A percentile compares a stretch with the other conserved stretches of the same genome.
phyloP scores from a whole-genome alignment of 2,329 filamentous ascomycete genomes.

The Colletotrichum camelliae region DNA sequence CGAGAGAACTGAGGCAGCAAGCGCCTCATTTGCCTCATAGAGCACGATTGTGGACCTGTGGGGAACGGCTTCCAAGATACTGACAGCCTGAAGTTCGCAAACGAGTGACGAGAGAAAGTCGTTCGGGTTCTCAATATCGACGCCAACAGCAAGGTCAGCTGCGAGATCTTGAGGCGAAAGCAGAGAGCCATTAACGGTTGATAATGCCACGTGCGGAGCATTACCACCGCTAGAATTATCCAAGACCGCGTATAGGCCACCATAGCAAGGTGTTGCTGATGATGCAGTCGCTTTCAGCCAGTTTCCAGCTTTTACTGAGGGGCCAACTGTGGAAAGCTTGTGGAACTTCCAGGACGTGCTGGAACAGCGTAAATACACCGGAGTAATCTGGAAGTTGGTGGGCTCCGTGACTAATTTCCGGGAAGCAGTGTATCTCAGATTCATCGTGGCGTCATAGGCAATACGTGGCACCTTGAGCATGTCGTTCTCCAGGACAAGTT shows the following conservation, averaged over 20 bases:
- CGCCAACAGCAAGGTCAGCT: background rate
- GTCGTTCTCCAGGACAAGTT: background rate
- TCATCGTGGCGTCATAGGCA: background rate
- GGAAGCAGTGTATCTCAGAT: background rate
- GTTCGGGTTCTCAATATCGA: background rate
- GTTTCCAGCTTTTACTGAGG: background rate
- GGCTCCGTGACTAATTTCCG: background rate
- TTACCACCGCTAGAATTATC: background rate
- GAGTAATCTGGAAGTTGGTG: background rate
- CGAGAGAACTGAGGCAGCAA: background rate
- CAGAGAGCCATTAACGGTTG: background rate
- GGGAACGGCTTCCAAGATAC: background rate
- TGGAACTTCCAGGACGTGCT: background rate
- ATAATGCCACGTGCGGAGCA: background rate
- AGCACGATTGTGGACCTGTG: background rate
- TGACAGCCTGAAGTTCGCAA: background rate
- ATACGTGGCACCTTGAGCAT: background rate
- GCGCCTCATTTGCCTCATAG: background rate
- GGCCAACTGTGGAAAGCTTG: background rate
- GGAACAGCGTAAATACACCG: background rate
- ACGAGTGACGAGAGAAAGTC: background rate
- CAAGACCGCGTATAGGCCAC: background rate
- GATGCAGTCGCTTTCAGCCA: background rate
- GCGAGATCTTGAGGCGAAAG: background rate
- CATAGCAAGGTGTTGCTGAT: background rate